phyloP scores from a whole-genome alignment of 2,329 filamentous ascomycete species.

The Curvularia spicifera region DNA sequence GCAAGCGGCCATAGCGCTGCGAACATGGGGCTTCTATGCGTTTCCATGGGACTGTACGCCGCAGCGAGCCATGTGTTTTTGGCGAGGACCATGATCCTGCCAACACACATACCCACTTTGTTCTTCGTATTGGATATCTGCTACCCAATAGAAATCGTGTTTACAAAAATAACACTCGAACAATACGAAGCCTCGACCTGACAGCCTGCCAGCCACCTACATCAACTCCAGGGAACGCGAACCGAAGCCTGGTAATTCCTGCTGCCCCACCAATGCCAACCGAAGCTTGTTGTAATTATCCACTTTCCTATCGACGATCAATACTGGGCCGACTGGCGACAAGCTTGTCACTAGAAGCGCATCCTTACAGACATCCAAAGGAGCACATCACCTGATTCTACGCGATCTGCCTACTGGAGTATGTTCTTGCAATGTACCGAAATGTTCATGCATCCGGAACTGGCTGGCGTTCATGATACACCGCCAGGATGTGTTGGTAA shows the following conservation, averaged over 20 bases:
- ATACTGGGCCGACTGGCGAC: slow-evolving; percentile 1
- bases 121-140: slow-evolving; percentile 16
- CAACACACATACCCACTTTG: slow-evolving; percentile 7
- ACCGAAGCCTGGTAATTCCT: slow-evolving; percentile 1
- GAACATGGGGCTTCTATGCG: background rate
- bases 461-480: background rate
- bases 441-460: background rate
- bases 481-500: background rate
- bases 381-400: background rate
- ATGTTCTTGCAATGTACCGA: background rate
- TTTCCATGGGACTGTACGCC: background rate
- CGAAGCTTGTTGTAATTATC: slow-evolving; percentile 18
- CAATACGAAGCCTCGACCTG: slow-evolving; percentile 1
- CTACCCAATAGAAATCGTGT: slow-evolving; percentile 8
- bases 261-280: slow-evolving; percentile 2
- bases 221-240: background rate
- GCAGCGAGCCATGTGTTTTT: background rate
- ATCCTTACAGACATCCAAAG: background rate
- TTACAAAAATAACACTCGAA: slow-evolving; percentile 4
- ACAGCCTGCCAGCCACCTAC: slow-evolving; percentile 3
- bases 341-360: background rate
- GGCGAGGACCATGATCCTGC: background rate
- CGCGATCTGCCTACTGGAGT: too few species aligned
- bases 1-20: background rate
- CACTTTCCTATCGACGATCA: slow-evolving; percentile 18